A percentile compares a stretch with the other conserved stretches of the same genome.
phyloP scores from a whole-genome alignment of 176 grass and related monocot genomes.

The Hsuehochloa calcarea region DNA sequence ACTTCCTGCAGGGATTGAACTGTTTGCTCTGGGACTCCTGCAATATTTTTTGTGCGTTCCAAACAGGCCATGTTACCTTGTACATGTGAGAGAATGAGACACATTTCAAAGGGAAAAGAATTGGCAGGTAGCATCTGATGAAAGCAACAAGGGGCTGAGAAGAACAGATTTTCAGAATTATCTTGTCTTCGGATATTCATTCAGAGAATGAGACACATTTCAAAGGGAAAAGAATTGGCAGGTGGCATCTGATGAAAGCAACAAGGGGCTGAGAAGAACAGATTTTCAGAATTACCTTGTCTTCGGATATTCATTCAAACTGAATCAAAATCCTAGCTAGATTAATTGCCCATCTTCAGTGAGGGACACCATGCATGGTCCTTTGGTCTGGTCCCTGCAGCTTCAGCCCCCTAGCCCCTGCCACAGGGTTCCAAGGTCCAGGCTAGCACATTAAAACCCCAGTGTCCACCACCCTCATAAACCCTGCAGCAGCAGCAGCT shows the following conservation, averaged over 20 bases:
- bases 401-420: neutral
- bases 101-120: too few relatives aligned
- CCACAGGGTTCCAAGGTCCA: conserved; percentile 32
- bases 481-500: neutral
- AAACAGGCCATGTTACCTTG: too few relatives aligned
- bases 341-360: conserved; percentile 7
- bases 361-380: neutral
- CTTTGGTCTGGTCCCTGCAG: neutral
- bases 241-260: too few relatives aligned
- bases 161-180: neutral
- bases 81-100: too few relatives aligned
- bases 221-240: too few relatives aligned
- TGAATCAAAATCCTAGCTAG: neutral
- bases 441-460: conserved; percentile 37
- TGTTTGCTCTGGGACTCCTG: too few relatives aligned
- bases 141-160: neutral
- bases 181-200: neutral
- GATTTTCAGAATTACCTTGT: neutral
- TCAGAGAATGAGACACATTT: too few relatives aligned
- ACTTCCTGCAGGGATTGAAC: too few relatives aligned
- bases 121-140: too few relatives aligned
- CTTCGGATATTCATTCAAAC: neutral
- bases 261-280: neutral
- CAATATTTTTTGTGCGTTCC: too few relatives aligned
- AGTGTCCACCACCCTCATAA: conserved; percentile 31